Evolutionary conservation across 768 basidiomycete genomes (phyloP), one percentile per base, ranked within the genome.

Genomic region (Tricholoma matsutake): DNA sequence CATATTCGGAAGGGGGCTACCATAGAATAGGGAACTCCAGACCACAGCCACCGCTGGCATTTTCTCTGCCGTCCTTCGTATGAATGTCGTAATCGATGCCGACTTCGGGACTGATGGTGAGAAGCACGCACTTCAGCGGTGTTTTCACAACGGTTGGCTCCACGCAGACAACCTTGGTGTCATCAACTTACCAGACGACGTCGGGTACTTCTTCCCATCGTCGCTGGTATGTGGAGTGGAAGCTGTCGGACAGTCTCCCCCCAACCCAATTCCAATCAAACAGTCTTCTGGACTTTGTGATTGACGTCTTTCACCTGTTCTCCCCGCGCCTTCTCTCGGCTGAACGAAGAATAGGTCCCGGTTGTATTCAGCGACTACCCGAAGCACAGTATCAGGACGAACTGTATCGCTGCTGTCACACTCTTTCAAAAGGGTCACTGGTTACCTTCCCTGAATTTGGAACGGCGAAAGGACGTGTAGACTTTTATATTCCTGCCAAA

Each of bases 171-270:
- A 52, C 0, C 28, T 52, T 16, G 20, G 9, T 47, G 6, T 52
- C 14, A 62, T 63, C 29, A 25, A 47, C 45, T 47, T 41, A 57
- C 57, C 31, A 55, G 8, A 37, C 14, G 53, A 41, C 37, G 53
- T 54, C 9, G 45, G 45, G n/a, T 67, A 67, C 49, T 63, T 62
- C 47, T 67, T 67, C 34, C 28, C 66, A 39, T 59, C 64, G 9
- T 25, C 64, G 58, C 54, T 63, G 64, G 64, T 67, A 54, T 43
- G 55, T 64, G 34, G 62, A 67, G 58, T 67, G 66, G 64, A 67
- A 60, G 49, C 60, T 65, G 41, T 57, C n/a, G 35, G 35, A 54
- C 28, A 31, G 14, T 37, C 8, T 53, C 53, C 47, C 20, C 37
- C 22, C 57, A 58, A 22, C 32, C 34, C 34, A 32, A 63, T 63